A percentile compares a stretch with the other conserved stretches of the same genome.
phyloP scores from a whole-genome alignment of 208 protist species.

The Leishmania amazonensis region DNA sequence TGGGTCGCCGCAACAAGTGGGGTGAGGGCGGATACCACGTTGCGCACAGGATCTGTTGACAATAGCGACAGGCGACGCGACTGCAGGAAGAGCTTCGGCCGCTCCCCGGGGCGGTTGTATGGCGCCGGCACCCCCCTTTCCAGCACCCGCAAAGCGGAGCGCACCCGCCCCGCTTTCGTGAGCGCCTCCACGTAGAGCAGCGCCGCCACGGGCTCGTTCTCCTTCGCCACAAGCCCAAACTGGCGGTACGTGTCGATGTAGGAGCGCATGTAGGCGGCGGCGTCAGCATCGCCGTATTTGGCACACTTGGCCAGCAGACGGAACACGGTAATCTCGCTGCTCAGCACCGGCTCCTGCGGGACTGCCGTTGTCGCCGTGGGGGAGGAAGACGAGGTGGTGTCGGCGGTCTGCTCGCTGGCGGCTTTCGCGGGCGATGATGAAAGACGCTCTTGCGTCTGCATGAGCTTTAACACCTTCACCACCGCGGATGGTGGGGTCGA shows the following conservation, averaged over 20 bases:
- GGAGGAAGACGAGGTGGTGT: neutral
- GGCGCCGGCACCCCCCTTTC: slow-evolving; percentile 52
- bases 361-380: neutral
- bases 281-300: slow-evolving; percentile 48
- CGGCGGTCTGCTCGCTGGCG: neutral
- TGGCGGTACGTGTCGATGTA: slow-evolving; percentile 37
- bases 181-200: slow-evolving; percentile 65
- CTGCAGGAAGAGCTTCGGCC: slow-evolving; percentile 60
- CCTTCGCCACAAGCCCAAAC: slow-evolving; percentile 37
- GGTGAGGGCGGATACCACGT: slow-evolving; percentile 40
- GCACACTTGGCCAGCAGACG: slow-evolving; percentile 84
- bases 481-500: slow-evolving; percentile 56
- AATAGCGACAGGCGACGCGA: slow-evolving; percentile 52
- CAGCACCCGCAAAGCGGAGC: slow-evolving; percentile 53
- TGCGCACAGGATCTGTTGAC: slow-evolving; percentile 57
- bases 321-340: slow-evolving; percentile 72
- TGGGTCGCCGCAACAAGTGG: slow-evolving; percentile 23
- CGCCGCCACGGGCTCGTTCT: slow-evolving; percentile 38
- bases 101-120: slow-evolving; percentile 36
- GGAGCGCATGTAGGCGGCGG: slow-evolving; percentile 42
- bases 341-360: slow-evolving; percentile 41
- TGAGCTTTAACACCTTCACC: slow-evolving; percentile 49
- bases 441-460: slow-evolving; percentile 20
- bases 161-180: slow-evolving; percentile 34
- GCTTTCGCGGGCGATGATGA: neutral